A percentile compares a stretch with the other conserved stretches of the same genome.
These are phyloP conservation scores for Gnetum montanum DNA, from an alignment of 75 land plant species.

Conservation along the genomic window DNA sequence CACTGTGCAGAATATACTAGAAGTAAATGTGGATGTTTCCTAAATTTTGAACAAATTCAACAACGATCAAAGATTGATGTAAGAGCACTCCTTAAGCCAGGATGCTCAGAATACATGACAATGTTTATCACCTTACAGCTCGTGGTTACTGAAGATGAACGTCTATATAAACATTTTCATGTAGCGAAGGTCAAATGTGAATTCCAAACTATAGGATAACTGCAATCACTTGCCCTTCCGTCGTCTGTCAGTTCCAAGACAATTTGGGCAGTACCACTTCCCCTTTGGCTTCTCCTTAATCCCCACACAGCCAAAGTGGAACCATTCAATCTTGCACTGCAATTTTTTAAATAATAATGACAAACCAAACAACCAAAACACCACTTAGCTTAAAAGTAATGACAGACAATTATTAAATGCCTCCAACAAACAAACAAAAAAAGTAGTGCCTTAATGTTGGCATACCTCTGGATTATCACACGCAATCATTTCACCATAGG, in stretches of 20 bases:
- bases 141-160: too few relatives aligned
- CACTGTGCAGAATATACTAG: too few relatives aligned
- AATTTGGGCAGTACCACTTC: constrained; percentile 90
- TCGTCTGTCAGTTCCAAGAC: constrained; percentile 41
- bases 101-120: too few relatives aligned
- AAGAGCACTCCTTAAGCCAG: too few relatives aligned
- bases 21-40: too few relatives aligned
- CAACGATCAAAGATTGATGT: too few relatives aligned
- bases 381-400: background rate
- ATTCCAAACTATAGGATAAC: too few relatives aligned
- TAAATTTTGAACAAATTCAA: too few relatives aligned
- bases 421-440: background rate
- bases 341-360: background rate
- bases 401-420: too few relatives aligned
- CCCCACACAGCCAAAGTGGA: constrained; percentile 93
- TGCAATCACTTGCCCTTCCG: constrained; percentile 39
- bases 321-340: constrained; percentile 99
- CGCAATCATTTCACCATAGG: constrained; percentile 95
- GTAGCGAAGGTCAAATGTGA: too few relatives aligned
- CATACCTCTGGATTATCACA: constrained; percentile 83
- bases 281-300: constrained; percentile 88
- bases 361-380: background rate
- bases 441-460: background rate
- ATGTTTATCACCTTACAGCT: too few relatives aligned
- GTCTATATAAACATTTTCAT: too few relatives aligned